Evolutionary conservation across 2,329 filamentous ascomycete genomes (phyloP).

Genomic region (Leptographium radiaticola): DNA sequence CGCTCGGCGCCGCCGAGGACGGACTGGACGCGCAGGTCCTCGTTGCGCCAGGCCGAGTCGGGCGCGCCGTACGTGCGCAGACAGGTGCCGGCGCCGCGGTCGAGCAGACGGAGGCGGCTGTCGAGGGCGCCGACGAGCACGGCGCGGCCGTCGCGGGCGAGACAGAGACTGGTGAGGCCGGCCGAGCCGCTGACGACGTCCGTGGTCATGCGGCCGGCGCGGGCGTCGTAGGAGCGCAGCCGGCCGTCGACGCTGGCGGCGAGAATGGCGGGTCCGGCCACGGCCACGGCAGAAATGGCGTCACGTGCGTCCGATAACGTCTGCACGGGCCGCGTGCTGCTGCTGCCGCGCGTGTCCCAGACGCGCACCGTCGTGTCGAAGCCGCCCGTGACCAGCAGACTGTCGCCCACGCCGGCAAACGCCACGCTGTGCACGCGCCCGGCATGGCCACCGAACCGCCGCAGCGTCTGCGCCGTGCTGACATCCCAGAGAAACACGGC

Average conservation of each 20-base stretch:
- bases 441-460: slow-evolving; percentile 59
- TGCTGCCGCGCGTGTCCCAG: slow-evolving; percentile 52
- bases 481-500: slow-evolving; percentile 94
- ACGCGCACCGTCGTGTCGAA: slow-evolving; percentile 65
- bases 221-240: slow-evolving; percentile 69
- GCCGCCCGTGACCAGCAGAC: slow-evolving; percentile 57
- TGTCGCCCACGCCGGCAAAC: slow-evolving; percentile 66
- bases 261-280: slow-evolving; percentile 45
- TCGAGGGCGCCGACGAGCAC: slow-evolving; percentile 66
- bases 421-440: slow-evolving; percentile 65
- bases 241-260: slow-evolving; percentile 75
- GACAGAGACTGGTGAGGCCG: slow-evolving; percentile 60
- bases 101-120: slow-evolving; percentile 65
- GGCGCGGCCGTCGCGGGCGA: slow-evolving; percentile 61
- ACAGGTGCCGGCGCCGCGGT: slow-evolving; percentile 59
- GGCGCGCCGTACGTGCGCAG: slow-evolving; percentile 50
- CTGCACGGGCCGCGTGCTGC: slow-evolving; percentile 51
- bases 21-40: slow-evolving; percentile 60
- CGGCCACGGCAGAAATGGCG: slow-evolving; percentile 40
- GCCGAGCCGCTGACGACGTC: slow-evolving; percentile 50
- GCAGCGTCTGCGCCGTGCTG: slow-evolving; percentile 59
- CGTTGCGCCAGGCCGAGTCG: slow-evolving; percentile 39
- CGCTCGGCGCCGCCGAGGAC: slow-evolving; percentile 64
- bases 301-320: slow-evolving; percentile 61
- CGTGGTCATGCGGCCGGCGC: slow-evolving; percentile 55